Evolutionary conservation across 73 alveolate species (phyloP).

Genomic region (Uronychia binucleata): DNA sequence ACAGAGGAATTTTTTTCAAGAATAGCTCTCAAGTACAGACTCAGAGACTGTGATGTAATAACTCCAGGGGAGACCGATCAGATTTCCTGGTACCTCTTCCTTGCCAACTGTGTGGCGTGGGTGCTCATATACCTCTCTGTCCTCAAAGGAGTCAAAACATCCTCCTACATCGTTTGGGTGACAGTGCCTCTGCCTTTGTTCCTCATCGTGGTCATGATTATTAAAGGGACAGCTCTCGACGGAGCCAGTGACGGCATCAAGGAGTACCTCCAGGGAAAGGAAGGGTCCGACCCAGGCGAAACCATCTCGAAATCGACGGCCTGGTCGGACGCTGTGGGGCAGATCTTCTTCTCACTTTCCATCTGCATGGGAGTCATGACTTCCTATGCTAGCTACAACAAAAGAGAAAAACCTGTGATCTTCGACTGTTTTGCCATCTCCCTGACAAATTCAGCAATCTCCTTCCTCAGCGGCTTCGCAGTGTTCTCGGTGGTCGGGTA

Average conservation of each 20-base stretch:
- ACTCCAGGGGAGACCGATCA: neutral
- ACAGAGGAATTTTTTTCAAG: neutral
- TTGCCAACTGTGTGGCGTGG: constrained; percentile 1
- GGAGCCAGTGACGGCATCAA: neutral
- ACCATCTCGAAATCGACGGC: neutral
- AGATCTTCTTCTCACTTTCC: constrained; percentile 8
- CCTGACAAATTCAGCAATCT: neutral
- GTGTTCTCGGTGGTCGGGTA: neutral
- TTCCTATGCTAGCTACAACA: neutral
- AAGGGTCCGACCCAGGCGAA: neutral
- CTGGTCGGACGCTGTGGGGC: constrained; percentile 15
- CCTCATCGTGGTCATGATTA: neutral
- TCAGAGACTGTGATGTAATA: neutral
- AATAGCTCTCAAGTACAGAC: neutral
- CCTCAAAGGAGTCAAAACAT: constrained; percentile 5
- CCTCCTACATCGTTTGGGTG: neutral
- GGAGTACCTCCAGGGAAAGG: neutral
- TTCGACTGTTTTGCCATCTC: neutral
- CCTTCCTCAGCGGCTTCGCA: neutral
- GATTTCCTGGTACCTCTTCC: neutral
- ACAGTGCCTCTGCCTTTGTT: neutral
- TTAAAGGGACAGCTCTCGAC: neutral
- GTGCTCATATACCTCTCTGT: constrained; percentile 7
- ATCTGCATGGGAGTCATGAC: constrained; percentile 33
- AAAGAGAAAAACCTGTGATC: neutral